These are phyloP conservation scores for Solanum commersonii DNA, from an alignment of 257 asterid genomes.

Conservation along the genomic window DNA sequence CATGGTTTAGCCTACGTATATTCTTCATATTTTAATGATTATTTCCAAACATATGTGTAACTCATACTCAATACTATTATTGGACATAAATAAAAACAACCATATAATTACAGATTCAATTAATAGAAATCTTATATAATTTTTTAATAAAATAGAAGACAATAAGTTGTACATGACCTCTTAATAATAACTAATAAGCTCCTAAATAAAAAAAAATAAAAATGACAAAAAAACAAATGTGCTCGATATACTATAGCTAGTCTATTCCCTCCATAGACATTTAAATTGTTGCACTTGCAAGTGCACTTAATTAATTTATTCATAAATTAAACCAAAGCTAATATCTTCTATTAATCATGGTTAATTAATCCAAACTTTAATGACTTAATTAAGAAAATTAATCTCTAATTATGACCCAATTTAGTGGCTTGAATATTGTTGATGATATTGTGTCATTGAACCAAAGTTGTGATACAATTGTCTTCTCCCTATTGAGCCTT, in stretches of 20 bases:
- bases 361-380: not conserved
- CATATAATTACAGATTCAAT: not conserved
- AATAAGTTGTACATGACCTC: not conserved
- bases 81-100: not conserved
- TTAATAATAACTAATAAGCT: not conserved
- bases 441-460: constrained; percentile 9
- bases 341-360: not conserved
- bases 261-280: not conserved
- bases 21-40: not conserved
- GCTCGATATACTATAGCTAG: not conserved
- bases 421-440: constrained; percentile 30
- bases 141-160: not conserved
- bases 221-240: not conserved
- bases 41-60: not conserved
- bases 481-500: constrained; percentile 12
- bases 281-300: not conserved
- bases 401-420: not conserved
- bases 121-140: not conserved
- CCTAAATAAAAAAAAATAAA: not conserved
- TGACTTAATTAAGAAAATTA: not conserved
- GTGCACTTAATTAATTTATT: not conserved
- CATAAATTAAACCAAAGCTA: not conserved
- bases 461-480: constrained; percentile 32
- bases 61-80: not conserved
- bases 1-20: not conserved